A percentile compares a stretch with the other conserved stretches of the same genome.
Evolutionary conservation across 768 basidiomycete genomes (phyloP).

Genomic region (Pholiota microspora): DNA sequence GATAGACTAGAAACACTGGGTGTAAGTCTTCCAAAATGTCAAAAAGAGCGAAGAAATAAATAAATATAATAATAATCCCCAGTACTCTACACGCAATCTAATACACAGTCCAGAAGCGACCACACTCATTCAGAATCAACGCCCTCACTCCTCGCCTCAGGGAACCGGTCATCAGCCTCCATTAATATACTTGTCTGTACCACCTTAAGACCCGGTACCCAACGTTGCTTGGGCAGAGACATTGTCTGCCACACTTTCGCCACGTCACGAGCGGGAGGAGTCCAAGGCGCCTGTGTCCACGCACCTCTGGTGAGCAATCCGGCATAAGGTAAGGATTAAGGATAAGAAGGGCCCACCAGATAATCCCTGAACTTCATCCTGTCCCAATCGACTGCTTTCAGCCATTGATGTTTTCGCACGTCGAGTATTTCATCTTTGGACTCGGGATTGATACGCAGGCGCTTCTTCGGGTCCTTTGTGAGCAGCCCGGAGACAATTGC

Average conservation of each 20-base stretch:
- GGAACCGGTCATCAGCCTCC: constrained; percentile 35
- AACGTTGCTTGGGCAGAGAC: constrained; percentile 32
- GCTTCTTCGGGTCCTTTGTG: constrained; percentile 28
- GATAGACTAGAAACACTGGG: no score
- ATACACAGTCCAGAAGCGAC: no score
- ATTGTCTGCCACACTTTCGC: constrained; percentile 36
- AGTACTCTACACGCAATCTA: no score
- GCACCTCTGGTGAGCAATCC: no score
- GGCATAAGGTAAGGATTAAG: no score
- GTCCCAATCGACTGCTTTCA: constrained; percentile 44
- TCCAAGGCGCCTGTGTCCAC: constrained; percentile 44
- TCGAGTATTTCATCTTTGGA: no score
- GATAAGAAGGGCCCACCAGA: constrained; percentile 31
- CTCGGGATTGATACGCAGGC: constrained; percentile 33
- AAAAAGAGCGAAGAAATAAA: no score
- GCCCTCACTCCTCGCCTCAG: no score
- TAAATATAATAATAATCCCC: no score
- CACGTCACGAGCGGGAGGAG: constrained; percentile 24
- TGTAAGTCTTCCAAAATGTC: no score
- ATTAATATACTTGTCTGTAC: constrained; percentile 30
- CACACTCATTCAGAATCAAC: no score
- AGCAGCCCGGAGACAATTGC: constrained; percentile 43
- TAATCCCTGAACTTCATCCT: constrained; percentile 41
- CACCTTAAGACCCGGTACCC: constrained; percentile 39
- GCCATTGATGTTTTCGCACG: constrained; percentile 43